Conservation (phyloP, 1,139 yeast genomes). For the Suhomyces maxii region DNA sequence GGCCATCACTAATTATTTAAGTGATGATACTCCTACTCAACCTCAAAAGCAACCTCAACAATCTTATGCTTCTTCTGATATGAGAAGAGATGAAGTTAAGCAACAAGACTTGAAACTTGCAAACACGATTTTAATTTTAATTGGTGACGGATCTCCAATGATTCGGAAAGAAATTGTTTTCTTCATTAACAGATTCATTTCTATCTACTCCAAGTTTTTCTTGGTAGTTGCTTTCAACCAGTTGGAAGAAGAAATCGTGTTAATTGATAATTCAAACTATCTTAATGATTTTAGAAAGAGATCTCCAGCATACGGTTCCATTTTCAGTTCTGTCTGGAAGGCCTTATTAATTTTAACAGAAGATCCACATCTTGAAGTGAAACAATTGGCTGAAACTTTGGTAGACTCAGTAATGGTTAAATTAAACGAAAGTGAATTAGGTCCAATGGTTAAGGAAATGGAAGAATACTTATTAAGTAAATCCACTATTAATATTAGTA, state of each 20-base stretch:
- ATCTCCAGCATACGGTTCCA: slow-evolving; percentile 80
- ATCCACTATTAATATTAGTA: slow-evolving; percentile 42
- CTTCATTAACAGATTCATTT: slow-evolving; percentile 72
- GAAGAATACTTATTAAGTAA: slow-evolving; percentile 62
- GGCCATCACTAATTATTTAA: slow-evolving; percentile 71
- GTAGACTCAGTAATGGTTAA: slow-evolving; percentile 73
- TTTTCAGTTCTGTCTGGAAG: slow-evolving; percentile 88
- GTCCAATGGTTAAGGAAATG: slow-evolving; percentile 63
- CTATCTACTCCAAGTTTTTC: slow-evolving; percentile 71
- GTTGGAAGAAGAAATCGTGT: slow-evolving; percentile 74
- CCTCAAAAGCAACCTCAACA: slow-evolving; percentile 26
- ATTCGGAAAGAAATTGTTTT: slow-evolving; percentile 84
- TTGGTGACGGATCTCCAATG: slow-evolving; percentile 87
- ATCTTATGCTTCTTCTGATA: slow-evolving; percentile 24
- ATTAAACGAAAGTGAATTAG: slow-evolving; percentile 66
- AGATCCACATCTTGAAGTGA: slow-evolving; percentile 88
- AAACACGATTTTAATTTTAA: slow-evolving; percentile 44
- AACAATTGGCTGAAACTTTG: slow-evolving; percentile 67
- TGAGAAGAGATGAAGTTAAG: slow-evolving; percentile 45
- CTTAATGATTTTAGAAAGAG: slow-evolving; percentile 60
- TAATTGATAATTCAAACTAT: slow-evolving; percentile 59
- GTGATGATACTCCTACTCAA: slow-evolving; percentile 31
- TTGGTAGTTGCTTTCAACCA: slow-evolving; percentile 87
- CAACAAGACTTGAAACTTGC: slow-evolving; percentile 58
- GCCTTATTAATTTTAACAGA: slow-evolving; percentile 76